A percentile compares a stretch with the other conserved stretches of the same genome.
These are phyloP conservation scores for Pseudonitzschia multiseries DNA, from an alignment of 108 stramenopile genomes.

Conservation along the genomic window DNA sequence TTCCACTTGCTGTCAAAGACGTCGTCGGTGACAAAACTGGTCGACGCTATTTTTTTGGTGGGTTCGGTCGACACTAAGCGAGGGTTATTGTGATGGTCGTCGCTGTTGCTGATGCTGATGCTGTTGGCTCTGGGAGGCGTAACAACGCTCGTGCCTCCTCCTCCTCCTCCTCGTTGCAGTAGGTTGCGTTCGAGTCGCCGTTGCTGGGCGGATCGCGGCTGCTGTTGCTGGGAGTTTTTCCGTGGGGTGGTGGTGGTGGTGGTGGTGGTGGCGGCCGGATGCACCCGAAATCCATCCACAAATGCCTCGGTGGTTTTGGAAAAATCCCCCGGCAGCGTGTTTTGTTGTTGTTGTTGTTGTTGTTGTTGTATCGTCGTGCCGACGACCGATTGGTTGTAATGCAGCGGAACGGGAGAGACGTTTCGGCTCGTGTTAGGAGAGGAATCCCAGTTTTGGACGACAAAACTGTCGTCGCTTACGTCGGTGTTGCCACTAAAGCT, in stretches of 20 bases:
- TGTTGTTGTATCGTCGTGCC: too few relatives aligned
- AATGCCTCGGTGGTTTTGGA: too few relatives aligned
- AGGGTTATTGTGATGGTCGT: too few relatives aligned
- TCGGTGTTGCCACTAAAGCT: constrained; percentile 1
- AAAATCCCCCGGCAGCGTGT: too few relatives aligned
- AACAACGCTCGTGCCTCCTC: too few relatives aligned
- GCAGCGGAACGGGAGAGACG: constrained; percentile 19
- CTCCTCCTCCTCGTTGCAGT: background rate
- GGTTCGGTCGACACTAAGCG: too few relatives aligned
- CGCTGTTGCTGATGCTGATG: too few relatives aligned
- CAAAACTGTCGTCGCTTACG: constrained; percentile 19
- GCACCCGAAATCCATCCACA: constrained; percentile 46
- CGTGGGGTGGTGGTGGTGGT: background rate
- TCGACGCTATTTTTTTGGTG: background rate
- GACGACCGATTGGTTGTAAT: too few relatives aligned
- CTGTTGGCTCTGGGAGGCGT: background rate
- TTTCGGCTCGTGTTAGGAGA: constrained; percentile 31
- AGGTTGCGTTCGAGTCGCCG: background rate
- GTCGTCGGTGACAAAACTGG: background rate
- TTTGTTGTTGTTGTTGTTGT: too few relatives aligned
- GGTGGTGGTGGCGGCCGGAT: too few relatives aligned
- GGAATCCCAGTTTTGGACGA: constrained; percentile 35
- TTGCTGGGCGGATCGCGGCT: background rate
- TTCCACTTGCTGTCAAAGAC: background rate
- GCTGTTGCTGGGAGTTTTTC: background rate